Conservation (phyloP, 768 basidiomycete species). For the Pulveroboletus sp. region DNA sequence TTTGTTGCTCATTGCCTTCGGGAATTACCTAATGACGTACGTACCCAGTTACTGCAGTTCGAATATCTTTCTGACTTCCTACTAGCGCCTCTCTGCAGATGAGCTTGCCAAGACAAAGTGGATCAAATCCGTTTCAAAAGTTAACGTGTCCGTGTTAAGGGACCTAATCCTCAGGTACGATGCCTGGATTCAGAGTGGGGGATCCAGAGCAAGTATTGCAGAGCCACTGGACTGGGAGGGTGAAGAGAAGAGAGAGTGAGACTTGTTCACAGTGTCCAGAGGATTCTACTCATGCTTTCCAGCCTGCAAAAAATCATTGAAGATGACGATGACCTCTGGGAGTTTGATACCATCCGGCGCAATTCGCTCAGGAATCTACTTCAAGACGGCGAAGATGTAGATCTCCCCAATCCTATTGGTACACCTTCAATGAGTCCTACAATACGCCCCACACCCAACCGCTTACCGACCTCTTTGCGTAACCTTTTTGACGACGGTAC, state of each 20-base stretch:
- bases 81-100: constrained; percentile 82
- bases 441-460: constrained; percentile 46
- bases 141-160: constrained; percentile 61
- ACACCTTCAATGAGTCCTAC: constrained; percentile 36
- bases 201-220: constrained; percentile 73
- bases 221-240: constrained; percentile 70
- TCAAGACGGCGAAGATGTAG: constrained; percentile 24
- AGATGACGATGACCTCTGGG: constrained; percentile 52
- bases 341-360: constrained; percentile 69
- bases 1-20: constrained; percentile 81
- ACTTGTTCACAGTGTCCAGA: neutral
- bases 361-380: constrained; percentile 28
- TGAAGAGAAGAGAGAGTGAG: constrained; percentile 56
- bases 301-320: constrained; percentile 21
- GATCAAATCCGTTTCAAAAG: constrained; percentile 75
- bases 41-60: constrained; percentile 17
- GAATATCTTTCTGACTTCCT: constrained; percentile 6
- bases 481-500: constrained; percentile 67
- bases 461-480: constrained; percentile 74
- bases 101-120: constrained; percentile 85
- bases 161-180: constrained; percentile 82
- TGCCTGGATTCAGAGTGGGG: constrained; percentile 61
- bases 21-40: constrained; percentile 75
- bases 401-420: constrained; percentile 13
- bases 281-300: constrained; percentile 6